Percentiles rank a stretch among this genome's conserved stretches.
Evolutionary conservation across 208 protist genomes (phyloP).

Genomic region (Acanthamoeba royreba): DNA sequence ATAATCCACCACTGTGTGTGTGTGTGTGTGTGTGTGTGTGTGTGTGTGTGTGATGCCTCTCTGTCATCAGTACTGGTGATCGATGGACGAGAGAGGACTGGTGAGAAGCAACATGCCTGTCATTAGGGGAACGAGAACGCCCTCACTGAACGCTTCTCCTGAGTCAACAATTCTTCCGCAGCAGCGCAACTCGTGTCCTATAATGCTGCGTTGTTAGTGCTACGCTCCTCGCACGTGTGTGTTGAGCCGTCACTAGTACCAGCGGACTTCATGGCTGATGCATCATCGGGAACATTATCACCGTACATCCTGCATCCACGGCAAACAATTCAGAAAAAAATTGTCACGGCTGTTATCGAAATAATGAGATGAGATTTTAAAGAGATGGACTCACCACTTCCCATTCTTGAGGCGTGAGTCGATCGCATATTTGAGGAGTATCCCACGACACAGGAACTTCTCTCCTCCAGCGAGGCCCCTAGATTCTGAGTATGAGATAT

Average conservation of each 20-base stretch:
- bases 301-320: conserved; percentile 40
- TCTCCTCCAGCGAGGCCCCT: not conserved
- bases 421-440: not conserved
- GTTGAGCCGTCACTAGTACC: not conserved
- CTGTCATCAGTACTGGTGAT: not conserved
- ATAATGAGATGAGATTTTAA: not conserved
- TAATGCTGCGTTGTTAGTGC: not conserved
- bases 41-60: not conserved
- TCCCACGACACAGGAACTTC: not conserved
- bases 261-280: conserved; percentile 23
- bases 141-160: not conserved
- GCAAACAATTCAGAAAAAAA: not conserved
- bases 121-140: not conserved
- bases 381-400: not conserved
- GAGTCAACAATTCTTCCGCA: not conserved
- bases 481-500: not conserved
- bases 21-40: not conserved
- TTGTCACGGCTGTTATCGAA: not conserved
- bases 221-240: not conserved
- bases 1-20: conserved; percentile 9
- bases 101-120: no score
- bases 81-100: not conserved
- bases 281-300: not conserved
- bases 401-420: not conserved
- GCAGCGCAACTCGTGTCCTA: not conserved